Base-by-base conservation (phyloP, 108 stramenopile genomes). In the Cyclotella choctawhatcheeana region DNA sequence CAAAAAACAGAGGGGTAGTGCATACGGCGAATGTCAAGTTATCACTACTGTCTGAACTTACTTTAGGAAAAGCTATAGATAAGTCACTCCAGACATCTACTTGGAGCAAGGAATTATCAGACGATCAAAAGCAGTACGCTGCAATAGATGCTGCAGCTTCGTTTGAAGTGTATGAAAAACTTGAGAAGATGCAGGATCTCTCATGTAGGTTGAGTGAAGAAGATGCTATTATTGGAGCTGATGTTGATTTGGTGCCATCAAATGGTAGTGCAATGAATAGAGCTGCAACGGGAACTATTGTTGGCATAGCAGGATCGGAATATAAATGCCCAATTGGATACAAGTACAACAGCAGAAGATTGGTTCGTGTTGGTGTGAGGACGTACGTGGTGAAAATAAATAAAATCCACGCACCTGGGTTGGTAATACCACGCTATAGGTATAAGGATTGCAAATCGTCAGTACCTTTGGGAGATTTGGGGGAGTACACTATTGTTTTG, bases 131-230 rank as follows among this genome's bases (percentile, higher is more conserved):
- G 13, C 60, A 68, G 20, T 85, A 89, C 68, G 82, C 81, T 13
- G 79, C 80, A 18, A 51, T 79, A 14, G 88, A 89, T 76, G 85
- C 79, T 0, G 74, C 73, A 12, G 82, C 73, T 14, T 58, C 74
- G 5, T 74, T 74, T 6, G 17, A 62, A 40, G 37, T 74, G 10
- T 67, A 37, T 20, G 24, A 59, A 8, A 31, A 44, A 30, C 47
- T 80, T 0, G 14, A 60, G 20, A 50, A 74, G 37, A 56, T 47
- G 51, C 74, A 72, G 20, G 75, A 81, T 64, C 30, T 81, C 30
- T 52, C 69, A 50, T 22, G 13, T 7, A 45, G 74, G 53, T 37
- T 71, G 37, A 52, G 20, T 24, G 24, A 14, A 20, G 61, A 55
- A 14, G 74, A 66, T 16, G 75, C 58, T 32, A 56, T 20, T 13